Evolutionary conservation across 2,329 filamentous ascomycete species (phyloP).

Genomic region (Colletotrichum theobromicola): DNA sequence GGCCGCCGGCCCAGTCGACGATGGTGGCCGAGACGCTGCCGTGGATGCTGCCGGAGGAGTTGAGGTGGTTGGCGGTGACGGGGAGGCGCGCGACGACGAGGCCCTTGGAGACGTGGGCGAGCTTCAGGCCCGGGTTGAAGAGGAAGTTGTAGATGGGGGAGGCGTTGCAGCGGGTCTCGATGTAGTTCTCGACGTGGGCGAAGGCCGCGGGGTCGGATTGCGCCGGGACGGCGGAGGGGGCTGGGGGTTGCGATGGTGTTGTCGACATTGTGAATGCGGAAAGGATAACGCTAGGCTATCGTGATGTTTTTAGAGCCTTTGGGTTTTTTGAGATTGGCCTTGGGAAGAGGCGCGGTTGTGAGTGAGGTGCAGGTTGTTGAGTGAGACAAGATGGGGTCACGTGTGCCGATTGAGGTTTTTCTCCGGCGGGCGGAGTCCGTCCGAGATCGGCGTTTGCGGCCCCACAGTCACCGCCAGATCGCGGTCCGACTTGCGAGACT

Average conservation of each 20-base stretch:
- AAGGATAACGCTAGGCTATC: background rate
- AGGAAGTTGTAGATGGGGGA: conserved; percentile 28
- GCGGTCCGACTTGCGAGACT: background rate
- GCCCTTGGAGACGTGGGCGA: conserved; percentile 26
- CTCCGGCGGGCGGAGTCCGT: conserved; percentile 11
- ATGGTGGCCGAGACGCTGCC: conserved; percentile 75
- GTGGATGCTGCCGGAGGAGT: conserved; percentile 63
- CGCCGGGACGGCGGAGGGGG: background rate
- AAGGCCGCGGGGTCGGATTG: conserved; percentile 23
- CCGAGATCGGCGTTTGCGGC: conserved; percentile 6
- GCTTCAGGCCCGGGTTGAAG: conserved; percentile 18
- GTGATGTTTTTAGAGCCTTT: fast-evolving
- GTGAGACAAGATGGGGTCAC: conserved; percentile 6
- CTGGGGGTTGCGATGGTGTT: conserved; percentile 4
- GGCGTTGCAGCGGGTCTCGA: conserved; percentile 24
- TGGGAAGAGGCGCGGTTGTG: background rate
- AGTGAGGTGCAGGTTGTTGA: background rate
- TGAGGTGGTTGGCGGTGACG: conserved; percentile 24
- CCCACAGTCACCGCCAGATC: background rate
- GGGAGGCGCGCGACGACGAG: conserved; percentile 24
- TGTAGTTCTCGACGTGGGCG: conserved; percentile 25
- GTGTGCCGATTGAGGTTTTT: conserved; percentile 4
- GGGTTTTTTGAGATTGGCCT: background rate
- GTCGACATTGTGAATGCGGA: background rate
- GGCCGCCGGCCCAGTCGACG: conserved; percentile 75